Evolutionary conservation across 139 green algal genomes (phyloP).

Genomic region (Coccomyxa sp.): DNA sequence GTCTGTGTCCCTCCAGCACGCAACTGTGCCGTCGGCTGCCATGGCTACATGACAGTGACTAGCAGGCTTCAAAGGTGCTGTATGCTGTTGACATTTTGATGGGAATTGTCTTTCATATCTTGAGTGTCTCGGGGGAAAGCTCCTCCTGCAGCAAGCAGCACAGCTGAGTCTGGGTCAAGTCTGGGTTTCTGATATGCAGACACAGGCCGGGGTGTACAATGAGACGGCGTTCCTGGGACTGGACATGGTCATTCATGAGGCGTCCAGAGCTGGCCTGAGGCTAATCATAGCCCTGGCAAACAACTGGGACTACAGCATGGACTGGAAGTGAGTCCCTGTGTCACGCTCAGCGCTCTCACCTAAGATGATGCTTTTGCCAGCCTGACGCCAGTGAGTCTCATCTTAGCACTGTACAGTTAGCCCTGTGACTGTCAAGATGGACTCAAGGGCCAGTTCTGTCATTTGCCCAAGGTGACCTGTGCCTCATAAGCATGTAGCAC

Average conservation of each 20-base stretch:
- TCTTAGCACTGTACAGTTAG: background rate
- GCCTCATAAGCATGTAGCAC: too few relatives aligned
- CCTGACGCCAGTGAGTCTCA: background rate
- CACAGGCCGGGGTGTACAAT: constrained; percentile 7
- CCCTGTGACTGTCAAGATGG: background rate
- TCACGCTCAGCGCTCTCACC: background rate
- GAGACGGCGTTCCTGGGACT: background rate
- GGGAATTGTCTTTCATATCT: too few relatives aligned
- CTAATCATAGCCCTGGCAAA: constrained; percentile 33
- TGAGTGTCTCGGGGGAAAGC: too few relatives aligned
- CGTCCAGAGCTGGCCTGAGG: constrained; percentile 16
- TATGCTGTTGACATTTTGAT: too few relatives aligned
- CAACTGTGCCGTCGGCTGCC: too few relatives aligned
- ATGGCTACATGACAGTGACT: too few relatives aligned
- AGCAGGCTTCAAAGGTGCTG: too few relatives aligned
- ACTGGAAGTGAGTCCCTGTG: constrained; percentile 2
- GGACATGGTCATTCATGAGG: constrained; percentile 26
- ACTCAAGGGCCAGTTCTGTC: background rate
- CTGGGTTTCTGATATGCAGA: too few relatives aligned
- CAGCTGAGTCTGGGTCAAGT: too few relatives aligned
- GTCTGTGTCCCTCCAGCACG: too few relatives aligned
- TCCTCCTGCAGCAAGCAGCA: too few relatives aligned
- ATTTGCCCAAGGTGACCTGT: too few relatives aligned
- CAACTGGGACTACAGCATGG: constrained; percentile 30
- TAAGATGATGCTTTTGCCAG: background rate